These are phyloP conservation scores for Boletellus emodensis DNA, from an alignment of 768 basidiomycete genomes.

Conservation along the genomic window DNA sequence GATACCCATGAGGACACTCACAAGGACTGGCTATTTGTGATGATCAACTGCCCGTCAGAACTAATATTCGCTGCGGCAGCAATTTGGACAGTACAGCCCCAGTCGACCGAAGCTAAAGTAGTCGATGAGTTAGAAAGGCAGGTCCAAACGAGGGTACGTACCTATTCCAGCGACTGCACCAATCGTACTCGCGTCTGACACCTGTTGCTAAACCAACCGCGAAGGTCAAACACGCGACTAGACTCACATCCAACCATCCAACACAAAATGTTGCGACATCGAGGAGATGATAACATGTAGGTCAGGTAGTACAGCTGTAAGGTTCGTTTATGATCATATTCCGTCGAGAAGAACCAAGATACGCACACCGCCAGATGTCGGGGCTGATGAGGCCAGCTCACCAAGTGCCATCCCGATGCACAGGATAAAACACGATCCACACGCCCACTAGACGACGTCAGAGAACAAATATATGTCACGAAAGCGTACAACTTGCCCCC, in stretches of 20 bases:
- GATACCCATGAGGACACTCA: too few relatives aligned
- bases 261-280: conserved; percentile 53
- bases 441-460: conserved; percentile 27
- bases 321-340: background rate
- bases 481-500: conserved; percentile 30
- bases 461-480: background rate
- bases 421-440: conserved; percentile 34
- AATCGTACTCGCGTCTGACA: conserved; percentile 47
- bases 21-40: too few relatives aligned
- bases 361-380: conserved; percentile 37
- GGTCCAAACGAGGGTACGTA: too few relatives aligned
- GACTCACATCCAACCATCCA: too few relatives aligned
- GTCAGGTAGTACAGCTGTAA: conserved; percentile 62
- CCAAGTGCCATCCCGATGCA: conserved; percentile 39
- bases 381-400: conserved; percentile 36
- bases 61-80: too few relatives aligned
- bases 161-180: too few relatives aligned
- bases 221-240: conserved; percentile 28
- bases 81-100: too few relatives aligned
- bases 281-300: conserved; percentile 48
- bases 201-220: background rate
- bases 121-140: too few relatives aligned
- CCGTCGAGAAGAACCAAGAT: background rate
- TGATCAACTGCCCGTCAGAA: too few relatives aligned
- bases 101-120: too few relatives aligned